Percentiles rank a stretch among this genome's conserved stretches.
Evolutionary conservation across 169 alveolate genomes (phyloP).

Genomic region (Cryptosporidium meleagridis): DNA sequence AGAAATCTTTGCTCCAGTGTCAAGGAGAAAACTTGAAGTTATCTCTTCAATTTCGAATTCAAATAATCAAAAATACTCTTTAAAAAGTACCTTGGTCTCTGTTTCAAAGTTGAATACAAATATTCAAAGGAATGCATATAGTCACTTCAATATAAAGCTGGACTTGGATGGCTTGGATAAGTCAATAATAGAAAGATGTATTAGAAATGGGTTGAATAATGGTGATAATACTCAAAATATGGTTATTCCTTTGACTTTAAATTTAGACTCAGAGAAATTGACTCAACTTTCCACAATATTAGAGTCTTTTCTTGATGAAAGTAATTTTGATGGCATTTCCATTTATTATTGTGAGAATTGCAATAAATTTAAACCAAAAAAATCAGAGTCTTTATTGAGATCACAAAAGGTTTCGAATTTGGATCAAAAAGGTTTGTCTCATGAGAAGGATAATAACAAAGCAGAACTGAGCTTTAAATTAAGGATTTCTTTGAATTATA

Average conservation of each 20-base stretch:
- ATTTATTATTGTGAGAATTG: conserved; percentile 12
- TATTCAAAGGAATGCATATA: neutral
- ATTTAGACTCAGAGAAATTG: conserved; percentile 20
- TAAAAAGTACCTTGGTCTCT: neutral
- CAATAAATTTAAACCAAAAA: neutral
- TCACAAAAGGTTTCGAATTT: neutral
- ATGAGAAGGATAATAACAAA: neutral
- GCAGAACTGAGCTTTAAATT: neutral
- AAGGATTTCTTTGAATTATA: neutral
- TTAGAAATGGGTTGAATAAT: neutral
- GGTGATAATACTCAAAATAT: neutral
- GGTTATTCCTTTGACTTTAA: conserved; percentile 2
- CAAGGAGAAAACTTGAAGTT: neutral
- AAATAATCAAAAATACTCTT: neutral
- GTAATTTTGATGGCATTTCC: neutral
- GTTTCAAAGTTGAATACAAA: neutral
- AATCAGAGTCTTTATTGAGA: neutral
- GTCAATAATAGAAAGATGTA: neutral
- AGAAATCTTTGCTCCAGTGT: neutral
- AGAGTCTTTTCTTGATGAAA: conserved; percentile 10
- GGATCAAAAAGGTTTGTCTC: neutral
- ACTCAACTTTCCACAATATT: neutral
- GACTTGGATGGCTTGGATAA: conserved; percentile 8
- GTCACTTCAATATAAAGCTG: neutral
- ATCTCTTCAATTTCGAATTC: neutral